phyloP scores from a whole-genome alignment of 495 filamentous ascomycete genomes.

The Evernia prunastri region DNA sequence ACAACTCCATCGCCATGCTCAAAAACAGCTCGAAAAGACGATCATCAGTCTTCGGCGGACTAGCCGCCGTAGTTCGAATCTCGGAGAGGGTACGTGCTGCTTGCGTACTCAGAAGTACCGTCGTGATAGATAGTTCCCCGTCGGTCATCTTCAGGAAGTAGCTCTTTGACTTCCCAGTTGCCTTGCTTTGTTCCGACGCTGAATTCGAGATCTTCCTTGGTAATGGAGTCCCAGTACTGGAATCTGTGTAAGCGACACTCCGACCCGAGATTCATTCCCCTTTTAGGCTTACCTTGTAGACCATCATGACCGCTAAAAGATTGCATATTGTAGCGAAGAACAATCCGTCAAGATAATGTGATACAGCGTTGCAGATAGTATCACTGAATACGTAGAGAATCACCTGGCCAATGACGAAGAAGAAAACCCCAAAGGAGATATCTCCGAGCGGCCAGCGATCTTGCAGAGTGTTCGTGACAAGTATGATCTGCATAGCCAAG shows the following conservation, averaged over 20 bases:
- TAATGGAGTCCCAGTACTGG: slow-evolving; percentile 99
- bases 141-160: slow-evolving; percentile 81
- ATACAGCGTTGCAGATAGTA: slow-evolving; percentile 73
- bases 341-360: slow-evolving; percentile 91
- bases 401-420: slow-evolving; percentile 90
- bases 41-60: not conserved
- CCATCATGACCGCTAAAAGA: slow-evolving; percentile 96
- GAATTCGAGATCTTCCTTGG: slow-evolving; percentile 96
- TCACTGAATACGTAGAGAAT: slow-evolving; percentile 85
- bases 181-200: slow-evolving; percentile 90
- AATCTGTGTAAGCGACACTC: slow-evolving; percentile 18
- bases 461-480: slow-evolving; percentile 84
- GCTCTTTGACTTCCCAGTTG: slow-evolving; percentile 98
- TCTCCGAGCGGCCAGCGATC: slow-evolving; percentile 94
- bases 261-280: slow-evolving; percentile 4
- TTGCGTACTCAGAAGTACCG: slow-evolving; percentile 51
- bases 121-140: slow-evolving; percentile 73
- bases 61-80: slow-evolving; percentile 30
- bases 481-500: slow-evolving; percentile 75
- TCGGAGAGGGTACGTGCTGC: slow-evolving; percentile 52
- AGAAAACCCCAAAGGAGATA: slow-evolving; percentile 85
- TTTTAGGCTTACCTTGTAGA: slow-evolving; percentile 75
- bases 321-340: slow-evolving; percentile 96
- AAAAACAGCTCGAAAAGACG: not conserved
- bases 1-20: slow-evolving; percentile 6